phyloP scores from a whole-genome alignment of 345 rosid genomes.

The Angophora floribunda region DNA sequence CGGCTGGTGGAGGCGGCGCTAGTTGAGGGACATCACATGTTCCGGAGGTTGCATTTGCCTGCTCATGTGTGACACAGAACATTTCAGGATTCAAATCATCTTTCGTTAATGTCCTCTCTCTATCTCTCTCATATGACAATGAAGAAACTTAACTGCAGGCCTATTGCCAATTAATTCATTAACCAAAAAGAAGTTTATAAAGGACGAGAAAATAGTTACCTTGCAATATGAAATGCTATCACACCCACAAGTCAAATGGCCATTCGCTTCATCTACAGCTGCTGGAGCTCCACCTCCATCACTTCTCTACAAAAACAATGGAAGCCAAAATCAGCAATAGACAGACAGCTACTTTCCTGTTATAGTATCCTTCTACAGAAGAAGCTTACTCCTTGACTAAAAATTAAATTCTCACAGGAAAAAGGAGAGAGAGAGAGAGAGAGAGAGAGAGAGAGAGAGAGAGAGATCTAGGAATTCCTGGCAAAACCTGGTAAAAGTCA shows the following conservation, averaged over 20 bases:
- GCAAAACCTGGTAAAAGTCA: conserved; percentile 73
- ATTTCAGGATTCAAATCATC: background rate
- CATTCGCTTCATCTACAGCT: conserved; percentile 78
- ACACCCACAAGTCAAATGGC: conserved; percentile 93
- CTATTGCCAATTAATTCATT: background rate
- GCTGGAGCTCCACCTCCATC: conserved; percentile 91
- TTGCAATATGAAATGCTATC: conserved; percentile 63
- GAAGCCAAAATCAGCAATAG: background rate
- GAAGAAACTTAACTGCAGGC: background rate
- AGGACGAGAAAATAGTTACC: conserved; percentile 16
- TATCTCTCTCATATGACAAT: background rate
- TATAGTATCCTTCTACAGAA: background rate
- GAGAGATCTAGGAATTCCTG: background rate
- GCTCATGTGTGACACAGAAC: background rate
- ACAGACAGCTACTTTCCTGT: background rate
- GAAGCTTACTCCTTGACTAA: background rate
- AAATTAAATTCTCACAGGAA: background rate
- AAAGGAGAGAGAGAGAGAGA: background rate
- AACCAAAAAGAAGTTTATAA: background rate
- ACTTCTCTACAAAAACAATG: conserved; percentile 41
- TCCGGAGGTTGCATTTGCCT: conserved; percentile 70
- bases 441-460: background rate
- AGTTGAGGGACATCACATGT: conserved; percentile 62
- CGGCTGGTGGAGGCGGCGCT: conserved; percentile 72
- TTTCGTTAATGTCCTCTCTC: background rate